Percentiles rank a stretch among this genome's conserved stretches.
Conservation (phyloP, 2,329 filamentous ascomycete genomes). For the Davidsoniella eucalypti region DNA sequence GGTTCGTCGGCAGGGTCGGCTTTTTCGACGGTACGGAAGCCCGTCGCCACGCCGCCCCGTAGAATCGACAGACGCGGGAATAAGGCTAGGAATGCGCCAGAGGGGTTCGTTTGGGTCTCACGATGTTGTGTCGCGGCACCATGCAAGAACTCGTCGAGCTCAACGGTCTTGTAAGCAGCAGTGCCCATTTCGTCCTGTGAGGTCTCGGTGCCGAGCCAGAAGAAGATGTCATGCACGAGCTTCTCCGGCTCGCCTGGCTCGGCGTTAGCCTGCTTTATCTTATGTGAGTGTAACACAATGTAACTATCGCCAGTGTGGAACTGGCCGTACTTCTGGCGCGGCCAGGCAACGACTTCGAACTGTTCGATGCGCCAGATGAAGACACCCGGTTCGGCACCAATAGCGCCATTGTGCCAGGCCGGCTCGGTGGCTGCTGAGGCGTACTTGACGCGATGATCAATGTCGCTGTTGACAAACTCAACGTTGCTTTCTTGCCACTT, state of each 20-base stretch:
- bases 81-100: slow-evolving; percentile 40
- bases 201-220: slow-evolving; percentile 51
- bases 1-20: slow-evolving; percentile 25
- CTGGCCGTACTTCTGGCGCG: slow-evolving; percentile 36
- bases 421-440: slow-evolving; percentile 48
- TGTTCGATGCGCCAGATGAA: slow-evolving; percentile 51
- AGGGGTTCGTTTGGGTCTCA: slow-evolving; percentile 42
- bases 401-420: slow-evolving; percentile 44
- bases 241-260: slow-evolving; percentile 23
- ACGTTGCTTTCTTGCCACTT: slow-evolving; percentile 54
- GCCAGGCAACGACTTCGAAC: slow-evolving; percentile 47
- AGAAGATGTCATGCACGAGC: slow-evolving; percentile 49
- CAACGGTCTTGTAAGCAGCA: slow-evolving; percentile 55
- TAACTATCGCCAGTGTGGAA: slow-evolving; percentile 56
- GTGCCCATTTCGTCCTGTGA: slow-evolving; percentile 53
- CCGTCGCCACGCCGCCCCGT: slow-evolving; percentile 42
- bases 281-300: slow-evolving; percentile 45
- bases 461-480: slow-evolving; percentile 43
- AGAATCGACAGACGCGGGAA: slow-evolving; percentile 46
- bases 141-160: slow-evolving; percentile 49
- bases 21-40: slow-evolving; percentile 45
- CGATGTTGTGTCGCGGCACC: slow-evolving; percentile 48
- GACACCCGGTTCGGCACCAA: slow-evolving; percentile 38
- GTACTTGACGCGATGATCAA: slow-evolving; percentile 54
- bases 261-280: slow-evolving; percentile 22